Evolutionary conservation across 257 asterid genomes (phyloP).

Genomic region (Salvia miltiorrhiza): DNA sequence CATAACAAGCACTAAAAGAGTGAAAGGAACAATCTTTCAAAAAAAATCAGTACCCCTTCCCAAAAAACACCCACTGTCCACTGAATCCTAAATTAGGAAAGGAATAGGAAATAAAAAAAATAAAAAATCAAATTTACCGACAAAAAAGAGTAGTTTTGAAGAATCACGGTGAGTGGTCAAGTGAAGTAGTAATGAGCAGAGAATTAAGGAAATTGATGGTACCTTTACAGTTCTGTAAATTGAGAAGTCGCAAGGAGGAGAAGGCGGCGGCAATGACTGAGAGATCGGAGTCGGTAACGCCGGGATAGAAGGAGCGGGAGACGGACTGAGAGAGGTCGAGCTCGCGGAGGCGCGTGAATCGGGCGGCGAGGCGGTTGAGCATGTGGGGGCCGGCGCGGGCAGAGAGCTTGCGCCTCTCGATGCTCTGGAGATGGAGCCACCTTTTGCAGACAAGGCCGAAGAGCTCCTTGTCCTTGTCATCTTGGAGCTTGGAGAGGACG

Average conservation of each 20-base stretch:
- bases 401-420: constrained; percentile 64
- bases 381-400: constrained; percentile 96
- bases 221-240: constrained; percentile 81
- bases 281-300: constrained; percentile 87
- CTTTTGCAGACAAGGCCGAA: constrained; percentile 93
- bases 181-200: not conserved
- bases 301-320: constrained; percentile 89
- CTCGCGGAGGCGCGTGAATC: constrained; percentile 66
- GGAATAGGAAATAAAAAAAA: not conserved
- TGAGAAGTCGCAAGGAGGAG: constrained; percentile 51
- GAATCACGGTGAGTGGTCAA: not conserved
- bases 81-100: not conserved
- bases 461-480: constrained; percentile 62
- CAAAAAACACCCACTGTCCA: not conserved
- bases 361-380: constrained; percentile 70
- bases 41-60: not conserved
- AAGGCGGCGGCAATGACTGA: constrained; percentile 67
- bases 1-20: not conserved
- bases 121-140: not conserved
- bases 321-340: constrained; percentile 84
- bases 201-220: not conserved
- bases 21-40: not conserved
- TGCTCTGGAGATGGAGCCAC: constrained; percentile 89
- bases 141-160: not conserved
- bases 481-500: constrained; percentile 44